A percentile compares a stretch with the other conserved stretches of the same genome.
Evolutionary conservation across 192 early-diverging fungal species (phyloP).

Genomic region (Pilaira anomala): DNA sequence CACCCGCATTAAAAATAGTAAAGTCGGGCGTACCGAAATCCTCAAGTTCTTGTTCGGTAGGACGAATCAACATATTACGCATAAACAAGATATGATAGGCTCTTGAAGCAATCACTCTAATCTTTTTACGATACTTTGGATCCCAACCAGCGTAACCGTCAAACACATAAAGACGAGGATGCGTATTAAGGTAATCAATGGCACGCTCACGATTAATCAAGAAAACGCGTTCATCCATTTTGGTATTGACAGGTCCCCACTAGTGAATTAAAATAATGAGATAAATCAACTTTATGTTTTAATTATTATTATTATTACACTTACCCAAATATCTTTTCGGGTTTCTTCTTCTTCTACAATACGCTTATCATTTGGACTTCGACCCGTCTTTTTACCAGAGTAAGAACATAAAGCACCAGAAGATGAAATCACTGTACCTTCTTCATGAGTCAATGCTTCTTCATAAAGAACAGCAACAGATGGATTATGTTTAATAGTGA

Average conservation of each 20-base stretch:
- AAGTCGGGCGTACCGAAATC: conserved; percentile 95
- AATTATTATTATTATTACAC: not conserved
- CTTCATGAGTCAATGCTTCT: conserved; percentile 81
- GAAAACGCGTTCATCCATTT: conserved; percentile 78
- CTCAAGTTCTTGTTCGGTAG: conserved; percentile 85
- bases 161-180: conserved; percentile 89
- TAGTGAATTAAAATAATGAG: not conserved
- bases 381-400: conserved; percentile 90
- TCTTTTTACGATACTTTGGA: conserved; percentile 95
- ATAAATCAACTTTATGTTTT: not conserved
- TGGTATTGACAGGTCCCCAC: conserved; percentile 98
- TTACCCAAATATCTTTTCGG: conserved; percentile 80
- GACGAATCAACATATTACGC: conserved; percentile 98
- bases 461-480: conserved; percentile 90
- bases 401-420: conserved; percentile 86
- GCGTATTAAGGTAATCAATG: conserved; percentile 94
- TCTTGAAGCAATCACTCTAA: conserved; percentile 89
- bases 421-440: conserved; percentile 84
- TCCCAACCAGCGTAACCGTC: conserved; percentile 99
- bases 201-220: conserved; percentile 94
- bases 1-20: conserved; percentile 95
- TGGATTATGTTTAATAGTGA: conserved; percentile 79
- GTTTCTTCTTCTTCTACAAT: conserved; percentile 90
- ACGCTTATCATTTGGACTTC: conserved; percentile 94
- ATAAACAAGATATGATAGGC: conserved; percentile 98